A percentile compares a stretch with the other conserved stretches of the same genome.
Conservation (phyloP, 768 basidiomycete genomes). For the Hortiboletus flavorubellus region DNA sequence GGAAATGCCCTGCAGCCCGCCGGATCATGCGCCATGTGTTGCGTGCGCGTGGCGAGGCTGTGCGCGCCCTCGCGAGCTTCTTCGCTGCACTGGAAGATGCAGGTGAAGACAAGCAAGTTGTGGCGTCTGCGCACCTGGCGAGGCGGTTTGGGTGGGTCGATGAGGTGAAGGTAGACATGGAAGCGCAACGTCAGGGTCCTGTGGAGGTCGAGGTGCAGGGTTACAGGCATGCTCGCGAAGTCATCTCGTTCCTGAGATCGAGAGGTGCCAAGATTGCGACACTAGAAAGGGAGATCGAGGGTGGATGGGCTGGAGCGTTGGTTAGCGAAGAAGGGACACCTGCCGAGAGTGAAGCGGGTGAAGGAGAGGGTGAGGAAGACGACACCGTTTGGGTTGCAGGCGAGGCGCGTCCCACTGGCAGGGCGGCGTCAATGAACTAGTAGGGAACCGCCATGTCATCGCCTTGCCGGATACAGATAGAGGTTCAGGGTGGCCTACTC, state of each 20-base stretch:
- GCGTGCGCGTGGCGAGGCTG: constrained; percentile 79
- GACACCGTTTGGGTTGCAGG: constrained; percentile 33
- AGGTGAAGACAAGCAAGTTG: constrained; percentile 43
- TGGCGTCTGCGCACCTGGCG: constrained; percentile 50
- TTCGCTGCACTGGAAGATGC: constrained; percentile 60
- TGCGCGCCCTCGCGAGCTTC: constrained; percentile 68
- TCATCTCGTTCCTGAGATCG: constrained; percentile 63
- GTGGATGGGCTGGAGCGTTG: constrained; percentile 66
- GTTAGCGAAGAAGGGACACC: constrained; percentile 46
- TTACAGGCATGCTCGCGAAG: constrained; percentile 67
- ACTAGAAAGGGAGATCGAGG: constrained; percentile 44
- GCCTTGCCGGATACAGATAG: not conserved
- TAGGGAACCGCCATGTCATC: constrained; percentile 14
- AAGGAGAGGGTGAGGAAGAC: constrained; percentile 28
- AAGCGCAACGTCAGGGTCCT: constrained; percentile 26
- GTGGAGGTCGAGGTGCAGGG: constrained; percentile 35
- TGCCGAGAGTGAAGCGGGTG: constrained; percentile 20
- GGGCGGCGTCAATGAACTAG: constrained; percentile 12
- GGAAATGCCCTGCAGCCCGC: constrained; percentile 64
- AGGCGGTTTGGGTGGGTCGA: constrained; percentile 39
- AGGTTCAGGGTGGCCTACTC: constrained; percentile 16
- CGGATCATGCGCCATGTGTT: constrained; percentile 87
- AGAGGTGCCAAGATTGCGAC: constrained; percentile 69
- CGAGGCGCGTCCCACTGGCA: constrained; percentile 2
- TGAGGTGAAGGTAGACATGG: constrained; percentile 26